These are phyloP conservation scores for Aspergillus versicolor DNA, from an alignment of 2,329 filamentous ascomycete genomes.

Conservation along the genomic window DNA sequence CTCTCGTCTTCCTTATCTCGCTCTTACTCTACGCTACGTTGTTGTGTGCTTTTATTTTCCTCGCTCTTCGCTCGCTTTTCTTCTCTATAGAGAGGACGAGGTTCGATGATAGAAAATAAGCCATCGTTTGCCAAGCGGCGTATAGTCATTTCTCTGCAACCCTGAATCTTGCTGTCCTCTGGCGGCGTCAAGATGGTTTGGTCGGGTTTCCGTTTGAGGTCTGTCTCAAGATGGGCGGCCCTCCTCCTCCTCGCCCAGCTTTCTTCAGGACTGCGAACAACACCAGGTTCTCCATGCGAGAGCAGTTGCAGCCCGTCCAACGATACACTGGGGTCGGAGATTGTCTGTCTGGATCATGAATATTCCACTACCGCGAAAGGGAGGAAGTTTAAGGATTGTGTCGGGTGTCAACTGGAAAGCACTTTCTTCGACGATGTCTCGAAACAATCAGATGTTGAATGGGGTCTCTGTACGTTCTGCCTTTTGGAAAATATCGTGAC, in stretches of 20 bases:
- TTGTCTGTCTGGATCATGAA: slow-evolving; percentile 42
- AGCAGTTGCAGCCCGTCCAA: slow-evolving; percentile 30
- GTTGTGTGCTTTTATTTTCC: not conserved
- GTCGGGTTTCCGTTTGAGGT: slow-evolving; percentile 12
- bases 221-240: slow-evolving; percentile 20
- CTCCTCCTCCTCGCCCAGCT: slow-evolving; percentile 22
- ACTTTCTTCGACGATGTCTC: slow-evolving; percentile 31
- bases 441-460: slow-evolving; percentile 45
- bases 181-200: slow-evolving; percentile 21
- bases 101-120: slow-evolving; percentile 14
- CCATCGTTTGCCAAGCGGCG: not conserved
- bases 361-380: slow-evolving; percentile 36
- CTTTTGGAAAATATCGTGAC: not conserved
- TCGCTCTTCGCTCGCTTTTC: too few relatives aligned
- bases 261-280: slow-evolving; percentile 30
- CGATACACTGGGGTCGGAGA: slow-evolving; percentile 42
- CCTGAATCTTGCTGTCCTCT: not conserved
- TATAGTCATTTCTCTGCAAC: not conserved
- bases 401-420: slow-evolving; percentile 44
- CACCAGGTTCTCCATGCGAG: slow-evolving; percentile 41
- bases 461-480: slow-evolving; percentile 45
- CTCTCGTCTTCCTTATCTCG: not conserved
- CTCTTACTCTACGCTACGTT: not conserved
- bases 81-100: not conserved
- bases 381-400: slow-evolving; percentile 39